Percentiles rank a stretch among this genome's conserved stretches.
Conservation (phyloP, 2,329 filamentous ascomycete species). For the Beauveria brongniartii region DNA sequence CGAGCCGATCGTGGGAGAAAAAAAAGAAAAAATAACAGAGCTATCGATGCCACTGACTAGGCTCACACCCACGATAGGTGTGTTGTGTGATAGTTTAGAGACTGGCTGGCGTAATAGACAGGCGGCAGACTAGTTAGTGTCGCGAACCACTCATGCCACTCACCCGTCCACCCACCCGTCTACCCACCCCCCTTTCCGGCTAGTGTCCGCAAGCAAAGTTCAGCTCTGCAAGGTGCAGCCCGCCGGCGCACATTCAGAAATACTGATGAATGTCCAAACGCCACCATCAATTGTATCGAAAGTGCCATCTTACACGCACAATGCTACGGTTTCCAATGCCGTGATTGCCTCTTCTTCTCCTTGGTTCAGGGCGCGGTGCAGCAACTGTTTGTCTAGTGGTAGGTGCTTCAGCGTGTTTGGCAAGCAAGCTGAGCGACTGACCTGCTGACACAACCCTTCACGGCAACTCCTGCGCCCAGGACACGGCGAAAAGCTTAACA, state of each 20-base stretch:
- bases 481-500: neutral
- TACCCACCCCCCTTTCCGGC: neutral
- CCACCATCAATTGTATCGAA: neutral
- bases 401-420: constrained; percentile 5
- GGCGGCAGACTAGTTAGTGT: neutral
- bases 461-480: neutral
- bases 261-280: neutral
- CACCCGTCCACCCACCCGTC: neutral
- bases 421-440: constrained; percentile 7
- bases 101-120: neutral
- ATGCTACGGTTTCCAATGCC: neutral
- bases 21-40: neutral
- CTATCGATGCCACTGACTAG: neutral
- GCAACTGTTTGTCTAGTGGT: constrained; percentile 5
- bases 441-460: neutral
- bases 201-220: constrained; percentile 5
- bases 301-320: neutral
- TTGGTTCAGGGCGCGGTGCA: neutral
- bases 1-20: neutral
- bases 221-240: constrained; percentile 7
- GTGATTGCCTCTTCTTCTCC: neutral
- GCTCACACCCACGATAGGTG: neutral
- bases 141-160: neutral
- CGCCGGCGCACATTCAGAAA: neutral
- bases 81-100: neutral